These are phyloP conservation scores for Plasmodium gaboni DNA, from an alignment of 169 alveolate genomes.

Conservation along the genomic window DNA sequence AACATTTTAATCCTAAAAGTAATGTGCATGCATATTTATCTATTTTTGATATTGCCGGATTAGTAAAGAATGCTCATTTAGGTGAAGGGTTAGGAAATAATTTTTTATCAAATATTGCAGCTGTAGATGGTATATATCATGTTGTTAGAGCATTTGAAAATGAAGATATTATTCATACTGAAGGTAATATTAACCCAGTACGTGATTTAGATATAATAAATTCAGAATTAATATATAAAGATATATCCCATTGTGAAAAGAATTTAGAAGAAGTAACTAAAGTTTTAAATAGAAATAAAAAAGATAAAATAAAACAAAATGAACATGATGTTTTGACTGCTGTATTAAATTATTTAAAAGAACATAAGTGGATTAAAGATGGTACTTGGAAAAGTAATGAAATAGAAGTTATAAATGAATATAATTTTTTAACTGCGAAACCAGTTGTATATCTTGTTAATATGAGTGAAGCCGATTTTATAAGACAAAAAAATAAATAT, in stretches of 20 bases:
- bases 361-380: constrained; percentile 92
- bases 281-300: constrained; percentile 91
- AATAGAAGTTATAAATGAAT: constrained; percentile 92
- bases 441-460: constrained; percentile 98
- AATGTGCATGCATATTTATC: constrained; percentile 96
- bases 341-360: constrained; percentile 90
- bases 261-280: constrained; percentile 93
- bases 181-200: constrained; percentile 98
- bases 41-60: constrained; percentile 99
- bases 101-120: constrained; percentile 97
- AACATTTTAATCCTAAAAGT: constrained; percentile 95
- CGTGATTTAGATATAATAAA: constrained; percentile 97
- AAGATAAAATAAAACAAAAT: constrained; percentile 93
- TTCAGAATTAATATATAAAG: constrained; percentile 96
- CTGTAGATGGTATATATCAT: constrained; percentile 98
- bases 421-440: constrained; percentile 98
- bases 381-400: constrained; percentile 94
- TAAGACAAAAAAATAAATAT: constrained; percentile 97
- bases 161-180: constrained; percentile 97
- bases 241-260: constrained; percentile 92
- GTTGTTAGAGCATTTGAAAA: constrained; percentile 99
- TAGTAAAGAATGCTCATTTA: constrained; percentile 98
- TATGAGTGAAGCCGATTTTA: constrained; percentile 95
- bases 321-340: constrained; percentile 93
- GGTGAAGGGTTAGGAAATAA: constrained; percentile 99